Evolutionary conservation across 352 stramenopile genomes (phyloP), one percentile per base, ranked within the genome.

Genomic region (Globisporangium carolinianum): DNA sequence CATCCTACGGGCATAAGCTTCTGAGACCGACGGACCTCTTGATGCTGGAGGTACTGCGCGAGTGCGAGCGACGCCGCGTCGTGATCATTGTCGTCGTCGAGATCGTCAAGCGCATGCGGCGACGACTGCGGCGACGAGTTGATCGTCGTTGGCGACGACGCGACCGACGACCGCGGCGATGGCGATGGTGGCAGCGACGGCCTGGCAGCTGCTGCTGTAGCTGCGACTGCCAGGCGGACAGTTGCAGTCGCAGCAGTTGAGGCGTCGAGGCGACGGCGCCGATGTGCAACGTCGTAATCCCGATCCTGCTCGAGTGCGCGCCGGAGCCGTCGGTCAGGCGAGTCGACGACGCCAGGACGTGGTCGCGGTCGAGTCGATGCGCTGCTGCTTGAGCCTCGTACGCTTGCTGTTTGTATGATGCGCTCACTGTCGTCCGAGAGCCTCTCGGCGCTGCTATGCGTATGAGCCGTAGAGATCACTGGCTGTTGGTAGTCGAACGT

Each of bases 11-110:
- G 24, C 24, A 32, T 32, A 32, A 32, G 24, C 24, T 32, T 32
- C 24, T 32, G 24, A 2, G 24, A 32, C 50, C 24, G 1, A 15
- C 51, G 9, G 58, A 87, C 79, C 75, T 90, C 79, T 75, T 90
- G 67, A 37, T 87, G 72, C 43, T 90, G 79, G 12, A 90, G 63
- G 56, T 87, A 90, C 39, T 72, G 73, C 0, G 79, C 77, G 15
- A 87, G 51, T 5, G 76, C 79, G n/a, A 89, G 43, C 3, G 79
- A 89, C n/a, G 79, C 79, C 9, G 82, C 76, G 32, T 89, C 79
- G 43, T 89, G 75, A 38, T 67, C 60, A 50, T 83, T 69, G n/a
- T 65, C 69, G 14, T 57, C 18, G 48, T 51, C 47, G 39, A 14
- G 7, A 12, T 43, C 11, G 39, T 43, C 39, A 12, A 43, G 11